Evolutionary conservation across 202 grass and related monocot genomes (phyloP), one percentile per base, ranked within the genome.

Genomic region (Digitaria exilis): DNA sequence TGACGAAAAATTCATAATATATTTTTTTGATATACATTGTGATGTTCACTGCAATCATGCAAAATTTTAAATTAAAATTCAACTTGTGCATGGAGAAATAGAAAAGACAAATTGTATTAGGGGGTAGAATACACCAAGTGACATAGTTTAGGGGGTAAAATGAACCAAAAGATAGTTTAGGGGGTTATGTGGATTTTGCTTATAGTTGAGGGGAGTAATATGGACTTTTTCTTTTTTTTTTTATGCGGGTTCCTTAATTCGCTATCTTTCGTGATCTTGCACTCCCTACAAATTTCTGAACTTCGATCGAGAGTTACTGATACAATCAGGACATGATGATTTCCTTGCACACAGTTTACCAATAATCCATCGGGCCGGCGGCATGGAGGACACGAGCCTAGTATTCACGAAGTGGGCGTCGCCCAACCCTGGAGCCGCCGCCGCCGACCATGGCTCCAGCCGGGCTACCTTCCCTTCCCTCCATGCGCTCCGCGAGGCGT

Each of bases 361-460:
- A 11, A n/a, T n/a, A n/a, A 13, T 10, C 12, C 39, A 3, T 7
- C 42, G 0, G 52, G n/a, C n/a, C n/a, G n/a, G 0, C 34, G 18
- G 54, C 54, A 89, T 89, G 87, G 83, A 86, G 46, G 57, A 86
- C 57, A 43, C 48, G 22, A 76, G 22, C 9, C 6, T 74, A n/a
- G n/a, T n/a, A 17, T 83, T 90, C 73, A 79, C 86, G 29, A 51
- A 83, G 34, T 82, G 83, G 79, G 79, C 73, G 58, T 18, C 78
- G 79, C 26, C 37, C 48, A 52, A 85, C 11, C 80, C 55, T 9
- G 68, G 16, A n/a, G 46, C n/a, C 32, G 9, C 29, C 26, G 9
- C 50, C 56, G 54, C 8, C 39, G 78, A 42, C 48, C 35, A 17
- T 29, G 78, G 35, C 72, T 17, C 9, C 19, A 43, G 22, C 59